These are phyloP conservation scores for Zygoascus bituminiphila DNA, from an alignment of 805 yeast genomes.

Conservation along the genomic window DNA sequence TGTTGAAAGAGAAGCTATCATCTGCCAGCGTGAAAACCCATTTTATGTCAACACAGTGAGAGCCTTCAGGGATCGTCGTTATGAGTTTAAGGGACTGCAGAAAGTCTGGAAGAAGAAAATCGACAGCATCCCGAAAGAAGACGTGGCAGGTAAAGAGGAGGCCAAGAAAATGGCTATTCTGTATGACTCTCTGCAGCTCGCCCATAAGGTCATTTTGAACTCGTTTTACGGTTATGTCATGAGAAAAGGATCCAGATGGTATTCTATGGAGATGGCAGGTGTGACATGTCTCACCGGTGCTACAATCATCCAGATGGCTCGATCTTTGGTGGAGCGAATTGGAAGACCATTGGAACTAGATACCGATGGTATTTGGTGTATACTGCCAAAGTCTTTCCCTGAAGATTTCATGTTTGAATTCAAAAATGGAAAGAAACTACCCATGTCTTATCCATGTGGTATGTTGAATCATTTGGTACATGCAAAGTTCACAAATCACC, in stretches of 20 bases:
- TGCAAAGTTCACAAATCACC: constrained; percentile 83
- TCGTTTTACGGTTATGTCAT: constrained; percentile 97
- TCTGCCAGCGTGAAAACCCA: constrained; percentile 96
- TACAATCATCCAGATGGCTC: constrained; percentile 94
- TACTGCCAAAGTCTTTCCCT: constrained; percentile 86
- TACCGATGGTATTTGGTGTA: constrained; percentile 99
- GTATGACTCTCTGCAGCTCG: constrained; percentile 91
- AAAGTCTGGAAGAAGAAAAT: constrained; percentile 89
- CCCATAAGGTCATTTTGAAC: constrained; percentile 92
- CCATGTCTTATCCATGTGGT: constrained; percentile 87
- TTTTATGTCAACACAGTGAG: constrained; percentile 93
- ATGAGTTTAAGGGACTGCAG: constrained; percentile 88
- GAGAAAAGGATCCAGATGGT: constrained; percentile 99
- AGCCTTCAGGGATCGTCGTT: constrained; percentile 89
- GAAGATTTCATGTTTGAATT: constrained; percentile 69
- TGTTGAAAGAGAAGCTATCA: constrained; percentile 82
- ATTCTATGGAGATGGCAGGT: constrained; percentile 99
- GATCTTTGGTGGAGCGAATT: constrained; percentile 78
- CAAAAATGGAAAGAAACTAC: constrained; percentile 68
- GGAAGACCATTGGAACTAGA: constrained; percentile 95
- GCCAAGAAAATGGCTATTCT: constrained; percentile 90
- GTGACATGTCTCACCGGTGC: constrained; percentile 98
- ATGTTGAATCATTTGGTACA: constrained; percentile 94
- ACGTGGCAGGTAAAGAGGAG: constrained; percentile 65
- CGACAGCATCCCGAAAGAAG: constrained; percentile 41